Percentiles rank a stretch among this genome's conserved stretches.
Evolutionary conservation across 805 yeast species (phyloP).

Genomic region (Candida rishiriensis): DNA sequence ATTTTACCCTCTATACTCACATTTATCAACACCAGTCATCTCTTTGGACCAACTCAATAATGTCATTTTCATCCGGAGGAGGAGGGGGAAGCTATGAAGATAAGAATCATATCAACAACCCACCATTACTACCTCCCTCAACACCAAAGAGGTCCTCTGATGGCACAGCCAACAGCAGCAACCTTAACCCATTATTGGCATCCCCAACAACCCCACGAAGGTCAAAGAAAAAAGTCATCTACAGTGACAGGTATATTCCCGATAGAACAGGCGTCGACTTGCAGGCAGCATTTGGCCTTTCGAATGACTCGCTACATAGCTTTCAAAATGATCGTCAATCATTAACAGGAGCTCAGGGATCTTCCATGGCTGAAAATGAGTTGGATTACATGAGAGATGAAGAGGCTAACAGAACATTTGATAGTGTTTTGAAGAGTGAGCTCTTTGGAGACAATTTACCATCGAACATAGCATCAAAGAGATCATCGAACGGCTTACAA

Average conservation of each 20-base stretch:
- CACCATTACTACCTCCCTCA: slow-evolving; percentile 15
- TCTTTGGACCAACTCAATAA: no score
- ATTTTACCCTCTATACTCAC: no score
- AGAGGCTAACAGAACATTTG: slow-evolving; percentile 84
- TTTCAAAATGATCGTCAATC: slow-evolving; percentile 4
- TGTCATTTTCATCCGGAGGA: slow-evolving; percentile 2
- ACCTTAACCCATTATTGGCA: slow-evolving; percentile 17
- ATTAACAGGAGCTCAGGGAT: slow-evolving; percentile 7
- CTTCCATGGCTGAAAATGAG: slow-evolving; percentile 45
- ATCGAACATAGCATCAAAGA: slow-evolving; percentile 17
- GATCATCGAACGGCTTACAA: slow-evolving; percentile 5
- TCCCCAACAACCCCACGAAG: slow-evolving; percentile 47
- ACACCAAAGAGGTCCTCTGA: slow-evolving; percentile 16
- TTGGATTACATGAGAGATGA: slow-evolving; percentile 65
- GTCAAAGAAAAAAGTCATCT: slow-evolving; percentile 41
- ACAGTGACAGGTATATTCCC: slow-evolving; percentile 87
- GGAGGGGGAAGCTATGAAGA: background rate
- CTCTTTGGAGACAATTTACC: slow-evolving; percentile 86
- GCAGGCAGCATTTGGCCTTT: slow-evolving; percentile 74
- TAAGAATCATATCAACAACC: slow-evolving; percentile 7
- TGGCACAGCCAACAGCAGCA: slow-evolving; percentile 4
- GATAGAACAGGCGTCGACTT: slow-evolving; percentile 79
- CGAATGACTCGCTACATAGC: slow-evolving; percentile 11
- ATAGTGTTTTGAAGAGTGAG: slow-evolving; percentile 82
- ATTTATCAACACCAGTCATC: no score